phyloP scores from a whole-genome alignment of 768 basidiomycete species.

The Boletus pseudopeckii region DNA sequence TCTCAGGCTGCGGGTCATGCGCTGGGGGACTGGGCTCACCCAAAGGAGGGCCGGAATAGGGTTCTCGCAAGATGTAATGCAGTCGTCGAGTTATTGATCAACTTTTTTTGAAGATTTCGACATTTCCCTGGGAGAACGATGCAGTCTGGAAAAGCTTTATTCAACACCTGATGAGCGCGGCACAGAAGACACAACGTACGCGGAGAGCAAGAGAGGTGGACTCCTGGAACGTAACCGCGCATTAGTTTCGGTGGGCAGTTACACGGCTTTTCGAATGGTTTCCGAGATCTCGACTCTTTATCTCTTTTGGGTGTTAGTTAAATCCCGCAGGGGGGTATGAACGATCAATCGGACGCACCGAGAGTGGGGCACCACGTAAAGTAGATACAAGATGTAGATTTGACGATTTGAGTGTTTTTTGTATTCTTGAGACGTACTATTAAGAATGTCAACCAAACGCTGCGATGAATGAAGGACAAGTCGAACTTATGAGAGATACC shows the following conservation, averaged over 20 bases:
- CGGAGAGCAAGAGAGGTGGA: no score
- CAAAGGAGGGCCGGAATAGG: background rate
- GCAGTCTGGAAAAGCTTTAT: background rate
- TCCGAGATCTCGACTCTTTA: background rate
- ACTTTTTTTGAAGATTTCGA: background rate
- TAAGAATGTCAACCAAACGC: background rate
- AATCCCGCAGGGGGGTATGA: no score
- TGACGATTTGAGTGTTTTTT: background rate
- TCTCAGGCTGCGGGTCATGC: background rate
- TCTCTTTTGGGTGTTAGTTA: background rate
- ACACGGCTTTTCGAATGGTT: no score
- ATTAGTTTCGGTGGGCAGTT: background rate
- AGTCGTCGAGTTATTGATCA: background rate
- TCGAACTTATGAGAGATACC: background rate
- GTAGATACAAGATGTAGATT: background rate
- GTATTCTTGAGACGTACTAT: background rate
- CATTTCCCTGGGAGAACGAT: background rate
- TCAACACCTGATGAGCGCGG: background rate
- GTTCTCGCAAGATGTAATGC: background rate
- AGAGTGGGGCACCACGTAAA: background rate
- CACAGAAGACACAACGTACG: background rate
- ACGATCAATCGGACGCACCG: background rate
- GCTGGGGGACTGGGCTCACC: background rate
- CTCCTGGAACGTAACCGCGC: background rate
- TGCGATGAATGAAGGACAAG: background rate